A percentile compares a stretch with the other conserved stretches of the same genome.
phyloP scores from a whole-genome alignment of 352 stramenopile species.

The Pythium volutum region DNA sequence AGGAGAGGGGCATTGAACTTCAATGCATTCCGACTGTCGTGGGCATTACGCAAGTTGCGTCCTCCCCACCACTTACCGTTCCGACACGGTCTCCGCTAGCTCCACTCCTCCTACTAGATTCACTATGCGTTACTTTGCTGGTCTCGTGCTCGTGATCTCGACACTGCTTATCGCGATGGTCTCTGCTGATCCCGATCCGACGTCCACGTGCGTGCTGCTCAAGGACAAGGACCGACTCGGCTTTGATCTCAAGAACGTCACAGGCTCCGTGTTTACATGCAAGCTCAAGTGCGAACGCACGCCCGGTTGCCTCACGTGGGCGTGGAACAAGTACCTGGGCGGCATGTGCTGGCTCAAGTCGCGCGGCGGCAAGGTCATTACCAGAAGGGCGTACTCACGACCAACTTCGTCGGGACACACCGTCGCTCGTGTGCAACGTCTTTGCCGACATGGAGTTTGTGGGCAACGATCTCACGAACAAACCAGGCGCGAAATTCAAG shows the following conservation, averaged over 20 bases:
- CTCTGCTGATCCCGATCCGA: neutral
- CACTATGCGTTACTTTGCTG: slow-evolving; percentile 6
- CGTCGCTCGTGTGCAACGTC: neutral
- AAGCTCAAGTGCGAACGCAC: neutral
- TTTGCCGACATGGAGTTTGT: slow-evolving; percentile 8
- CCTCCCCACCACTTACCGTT: neutral
- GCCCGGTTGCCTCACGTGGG: slow-evolving; percentile 14
- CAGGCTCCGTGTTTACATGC: neutral
- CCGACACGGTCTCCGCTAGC: neutral
- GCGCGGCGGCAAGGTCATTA: slow-evolving; percentile 4
- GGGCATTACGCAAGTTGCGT: slow-evolving; percentile 9
- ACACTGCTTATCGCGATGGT: neutral
- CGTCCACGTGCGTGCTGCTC: neutral
- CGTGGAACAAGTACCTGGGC: slow-evolving; percentile 20
- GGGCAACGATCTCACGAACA: slow-evolving; percentile 10
- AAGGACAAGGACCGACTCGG: slow-evolving; percentile 7
- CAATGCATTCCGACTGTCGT: neutral
- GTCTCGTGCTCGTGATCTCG: neutral
- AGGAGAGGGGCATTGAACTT: no score
- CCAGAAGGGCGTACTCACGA: slow-evolving; percentile 8
- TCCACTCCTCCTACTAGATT: no score
- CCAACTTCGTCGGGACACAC: neutral
- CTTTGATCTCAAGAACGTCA: slow-evolving; percentile 11
- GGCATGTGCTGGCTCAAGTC: slow-evolving; percentile 30
- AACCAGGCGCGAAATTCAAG: neutral